Evolutionary conservation across 2,329 filamentous ascomycete species (phyloP).

Genomic region (Calycina herbarum): DNA sequence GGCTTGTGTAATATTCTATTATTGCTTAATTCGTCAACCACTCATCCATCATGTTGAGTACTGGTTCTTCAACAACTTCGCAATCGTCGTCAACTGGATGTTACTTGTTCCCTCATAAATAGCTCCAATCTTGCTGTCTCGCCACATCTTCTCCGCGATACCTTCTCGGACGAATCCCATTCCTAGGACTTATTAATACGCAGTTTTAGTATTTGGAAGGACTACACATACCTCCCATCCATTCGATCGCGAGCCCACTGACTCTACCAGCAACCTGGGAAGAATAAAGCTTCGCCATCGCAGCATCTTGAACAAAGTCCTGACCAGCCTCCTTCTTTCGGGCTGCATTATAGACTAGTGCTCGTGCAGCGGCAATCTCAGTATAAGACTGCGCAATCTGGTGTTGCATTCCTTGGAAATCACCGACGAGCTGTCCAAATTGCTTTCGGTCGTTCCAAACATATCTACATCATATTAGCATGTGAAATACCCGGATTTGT

Average conservation of each 20-base stretch:
- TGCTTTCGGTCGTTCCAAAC: constrained; percentile 98
- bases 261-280: constrained; percentile 91
- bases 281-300: constrained; percentile 96
- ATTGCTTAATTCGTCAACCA: constrained; percentile 5
- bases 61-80: constrained; percentile 67
- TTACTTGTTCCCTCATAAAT: constrained; percentile 94
- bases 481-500: constrained; percentile 9
- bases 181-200: constrained; percentile 11
- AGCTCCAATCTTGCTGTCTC: constrained; percentile 97
- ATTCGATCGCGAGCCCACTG: constrained; percentile 84
- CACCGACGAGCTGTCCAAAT: constrained; percentile 88
- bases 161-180: constrained; percentile 99
- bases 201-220: not conserved
- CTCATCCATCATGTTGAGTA: constrained; percentile 52
- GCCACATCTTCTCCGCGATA: constrained; percentile 95
- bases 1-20: not conserved
- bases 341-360: constrained; percentile 92
- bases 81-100: constrained; percentile 71
- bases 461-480: constrained; percentile 55
- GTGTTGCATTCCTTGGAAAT: constrained; percentile 99
- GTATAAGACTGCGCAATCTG: constrained; percentile 95
- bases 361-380: constrained; percentile 87
- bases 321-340: constrained; percentile 97
- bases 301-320: constrained; percentile 92
- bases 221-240: constrained; percentile 76